phyloP scores from a whole-genome alignment of 306 rosid species.

The Oxytropis ochrocephala region DNA sequence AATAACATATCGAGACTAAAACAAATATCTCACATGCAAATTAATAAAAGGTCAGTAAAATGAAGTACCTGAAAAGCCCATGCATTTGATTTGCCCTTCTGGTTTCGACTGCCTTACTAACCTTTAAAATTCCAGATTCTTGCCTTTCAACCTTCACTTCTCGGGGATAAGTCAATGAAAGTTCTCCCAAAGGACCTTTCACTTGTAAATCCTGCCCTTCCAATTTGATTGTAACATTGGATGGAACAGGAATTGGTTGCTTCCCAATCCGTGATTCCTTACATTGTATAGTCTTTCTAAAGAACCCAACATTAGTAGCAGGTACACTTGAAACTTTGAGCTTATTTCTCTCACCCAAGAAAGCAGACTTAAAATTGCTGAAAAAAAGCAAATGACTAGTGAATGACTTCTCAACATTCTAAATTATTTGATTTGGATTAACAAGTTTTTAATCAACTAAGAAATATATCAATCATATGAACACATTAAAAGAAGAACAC shows the following conservation, averaged over 20 bases:
- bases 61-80: constrained; percentile 85
- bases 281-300: constrained; percentile 56
- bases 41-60: background rate
- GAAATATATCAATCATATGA: background rate
- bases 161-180: constrained; percentile 66
- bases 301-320: constrained; percentile 32
- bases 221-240: constrained; percentile 62
- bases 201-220: constrained; percentile 71
- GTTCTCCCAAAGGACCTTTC: constrained; percentile 92
- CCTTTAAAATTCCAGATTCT: constrained; percentile 54
- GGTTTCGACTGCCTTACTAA: constrained; percentile 67
- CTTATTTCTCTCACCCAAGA: constrained; percentile 59
- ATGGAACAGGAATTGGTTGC: constrained; percentile 74
- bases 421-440: background rate
- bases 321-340: constrained; percentile 33
- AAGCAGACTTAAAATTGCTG: constrained; percentile 70
- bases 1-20: background rate
- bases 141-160: constrained; percentile 62
- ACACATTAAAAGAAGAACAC: background rate
- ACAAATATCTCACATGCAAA: background rate
- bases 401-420: constrained; percentile 14
- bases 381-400: constrained; percentile 14
- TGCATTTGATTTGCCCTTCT: constrained; percentile 94
- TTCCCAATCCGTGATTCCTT: constrained; percentile 95
- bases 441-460: background rate